These are phyloP conservation scores for Penicillium alfredii DNA, from an alignment of 495 filamentous ascomycete genomes.

Conservation along the genomic window DNA sequence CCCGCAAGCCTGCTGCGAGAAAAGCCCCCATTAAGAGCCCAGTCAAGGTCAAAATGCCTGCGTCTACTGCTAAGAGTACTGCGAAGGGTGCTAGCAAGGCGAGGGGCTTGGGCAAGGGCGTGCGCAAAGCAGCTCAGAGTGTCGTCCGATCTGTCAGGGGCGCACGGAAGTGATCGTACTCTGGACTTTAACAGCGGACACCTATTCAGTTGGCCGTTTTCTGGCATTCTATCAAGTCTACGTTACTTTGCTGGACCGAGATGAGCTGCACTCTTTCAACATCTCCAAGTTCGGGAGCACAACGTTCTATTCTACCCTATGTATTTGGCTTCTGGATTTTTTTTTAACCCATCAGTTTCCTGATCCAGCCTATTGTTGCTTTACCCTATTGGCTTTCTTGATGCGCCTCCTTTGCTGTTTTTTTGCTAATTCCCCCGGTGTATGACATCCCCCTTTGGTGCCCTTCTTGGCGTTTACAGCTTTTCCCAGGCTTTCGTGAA, in stretches of 20 bases:
- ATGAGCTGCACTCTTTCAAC: no score
- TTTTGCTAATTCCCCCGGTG: conserved; percentile 9
- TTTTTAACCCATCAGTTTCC: no score
- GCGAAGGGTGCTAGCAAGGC: conserved; percentile 4
- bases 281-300: no score
- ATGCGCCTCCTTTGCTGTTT: not conserved
- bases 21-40: conserved; percentile 10
- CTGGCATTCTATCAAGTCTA: not conserved
- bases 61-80: conserved; percentile 8
- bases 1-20: conserved; percentile 15
- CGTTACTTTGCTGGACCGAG: not conserved
- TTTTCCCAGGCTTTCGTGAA: no score
- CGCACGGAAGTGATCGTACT: conserved; percentile 8
- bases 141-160: conserved; percentile 16
- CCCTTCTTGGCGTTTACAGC: conserved; percentile 8
- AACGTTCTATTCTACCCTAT: no score
- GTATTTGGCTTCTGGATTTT: no score
- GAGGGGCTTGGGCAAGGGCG: conserved; percentile 6
- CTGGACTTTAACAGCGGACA: no score
- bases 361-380: no score
- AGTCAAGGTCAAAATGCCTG: conserved; percentile 9
- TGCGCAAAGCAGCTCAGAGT: conserved; percentile 15
- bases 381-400: not conserved
- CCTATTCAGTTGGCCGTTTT: not conserved
- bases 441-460: conserved; percentile 1